Percentiles rank a stretch among this genome's conserved stretches.
These are phyloP conservation scores for Crepidotus sp. DNA, from an alignment of 1,284 basidiomycete species.

Conservation along the genomic window DNA sequence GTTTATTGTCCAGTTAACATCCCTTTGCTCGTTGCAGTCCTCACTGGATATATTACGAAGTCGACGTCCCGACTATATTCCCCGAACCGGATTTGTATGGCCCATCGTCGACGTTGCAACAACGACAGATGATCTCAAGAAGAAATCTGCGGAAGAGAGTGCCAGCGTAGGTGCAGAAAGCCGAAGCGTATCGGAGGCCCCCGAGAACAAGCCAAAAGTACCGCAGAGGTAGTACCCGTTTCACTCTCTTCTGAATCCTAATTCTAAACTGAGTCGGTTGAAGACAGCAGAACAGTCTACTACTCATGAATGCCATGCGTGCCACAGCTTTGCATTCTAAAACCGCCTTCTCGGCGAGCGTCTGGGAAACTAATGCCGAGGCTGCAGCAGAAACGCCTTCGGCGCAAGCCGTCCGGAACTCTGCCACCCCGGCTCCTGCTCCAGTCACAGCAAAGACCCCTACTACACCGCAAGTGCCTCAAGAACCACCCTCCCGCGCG, in stretches of 20 bases:
- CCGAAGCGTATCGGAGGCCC: slow-evolving; percentile 8
- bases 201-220: slow-evolving; percentile 23
- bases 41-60: slow-evolving; percentile 62
- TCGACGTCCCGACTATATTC: slow-evolving; percentile 68
- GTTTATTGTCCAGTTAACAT: slow-evolving; percentile 46
- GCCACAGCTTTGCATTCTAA: slow-evolving; percentile 63
- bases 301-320: slow-evolving; percentile 67
- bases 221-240: slow-evolving; percentile 6
- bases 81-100: slow-evolving; percentile 73
- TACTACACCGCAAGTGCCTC: slow-evolving; percentile 30
- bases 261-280: slow-evolving; percentile 25
- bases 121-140: slow-evolving; percentile 33
- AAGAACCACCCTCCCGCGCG: slow-evolving; percentile 39
- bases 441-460: slow-evolving; percentile 36
- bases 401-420: slow-evolving; percentile 35
- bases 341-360: slow-evolving; percentile 30
- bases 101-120: slow-evolving; percentile 53
- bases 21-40: slow-evolving; percentile 61
- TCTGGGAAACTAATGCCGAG: slow-evolving; percentile 21
- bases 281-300: slow-evolving; percentile 55
- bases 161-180: slow-evolving; percentile 16
- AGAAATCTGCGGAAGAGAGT: slow-evolving; percentile 34
- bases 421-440: slow-evolving; percentile 48
- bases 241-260: slow-evolving; percentile 22
- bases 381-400: slow-evolving; percentile 33